These are phyloP conservation scores for Metarhizium rileyi DNA, from an alignment of 2,329 filamentous ascomycete genomes.

Conservation along the genomic window DNA sequence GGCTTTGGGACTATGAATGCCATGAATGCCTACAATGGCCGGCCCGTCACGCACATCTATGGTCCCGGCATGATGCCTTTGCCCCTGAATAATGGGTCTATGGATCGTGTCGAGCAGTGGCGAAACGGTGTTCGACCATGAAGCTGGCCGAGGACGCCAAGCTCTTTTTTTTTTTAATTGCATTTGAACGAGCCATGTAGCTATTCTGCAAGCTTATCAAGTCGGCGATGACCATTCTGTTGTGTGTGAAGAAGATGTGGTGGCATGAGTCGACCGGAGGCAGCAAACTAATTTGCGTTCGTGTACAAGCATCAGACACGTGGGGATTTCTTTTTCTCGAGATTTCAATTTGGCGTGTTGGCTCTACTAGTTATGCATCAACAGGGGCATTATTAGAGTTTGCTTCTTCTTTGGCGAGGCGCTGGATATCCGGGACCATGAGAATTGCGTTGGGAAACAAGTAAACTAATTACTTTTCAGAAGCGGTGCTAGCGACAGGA, in stretches of 20 bases:
- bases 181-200: not conserved
- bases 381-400: not conserved
- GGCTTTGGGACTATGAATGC: slow-evolving; percentile 12
- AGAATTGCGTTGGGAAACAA: not conserved
- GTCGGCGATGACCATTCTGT: not conserved
- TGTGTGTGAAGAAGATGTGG: not conserved
- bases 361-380: not conserved
- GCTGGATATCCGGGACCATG: not conserved
- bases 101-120: slow-evolving; percentile 33
- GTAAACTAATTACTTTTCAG: not conserved
- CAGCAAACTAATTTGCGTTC: not conserved
- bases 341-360: not conserved
- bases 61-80: slow-evolving; percentile 17
- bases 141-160: not conserved
- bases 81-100: slow-evolving; percentile 16
- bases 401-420: not conserved
- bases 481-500: not conserved
- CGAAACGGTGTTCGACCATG: slow-evolving; percentile 29
- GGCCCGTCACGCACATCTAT: slow-evolving; percentile 15
- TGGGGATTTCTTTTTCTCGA: not conserved
- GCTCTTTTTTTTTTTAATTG: too few relatives aligned
- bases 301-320: not conserved
- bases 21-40: slow-evolving; percentile 14
- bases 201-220: not conserved
- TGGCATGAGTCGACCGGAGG: not conserved